Conservation (phyloP, 148 eudicot species). For the Rheum nobile region DNA sequence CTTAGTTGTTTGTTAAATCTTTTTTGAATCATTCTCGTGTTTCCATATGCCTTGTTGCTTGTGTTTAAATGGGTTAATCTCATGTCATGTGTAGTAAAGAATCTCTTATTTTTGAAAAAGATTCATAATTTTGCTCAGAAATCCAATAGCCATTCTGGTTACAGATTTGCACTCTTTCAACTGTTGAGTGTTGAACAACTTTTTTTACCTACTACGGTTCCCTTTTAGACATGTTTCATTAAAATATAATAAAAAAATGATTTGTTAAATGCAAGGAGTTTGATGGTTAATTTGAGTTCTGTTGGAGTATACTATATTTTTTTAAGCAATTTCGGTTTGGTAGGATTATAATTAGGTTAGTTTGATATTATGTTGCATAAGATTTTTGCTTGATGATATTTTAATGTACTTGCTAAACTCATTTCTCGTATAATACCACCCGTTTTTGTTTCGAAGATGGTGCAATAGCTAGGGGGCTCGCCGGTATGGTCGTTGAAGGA, state of each 20-base stretch:
- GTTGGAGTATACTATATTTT: not conserved
- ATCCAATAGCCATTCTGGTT: not conserved
- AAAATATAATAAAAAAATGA: no score
- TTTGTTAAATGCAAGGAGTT: no score
- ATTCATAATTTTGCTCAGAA: not conserved
- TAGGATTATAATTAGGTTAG: not conserved
- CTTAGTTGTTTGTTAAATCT: not conserved
- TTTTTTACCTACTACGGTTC: not conserved
- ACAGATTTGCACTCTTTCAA: no score
- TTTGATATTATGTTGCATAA: not conserved
- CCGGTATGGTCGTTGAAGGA: conserved; percentile 75
- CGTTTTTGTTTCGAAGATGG: conserved; percentile 37
- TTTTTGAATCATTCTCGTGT: not conserved
- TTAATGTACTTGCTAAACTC: not conserved
- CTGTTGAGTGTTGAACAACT: not conserved
- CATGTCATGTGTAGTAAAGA: no score
- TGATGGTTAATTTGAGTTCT: no score
- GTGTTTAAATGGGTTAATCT: not conserved
- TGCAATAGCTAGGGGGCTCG: conserved; percentile 78
- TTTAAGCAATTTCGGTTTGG: not conserved
- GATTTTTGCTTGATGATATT: not conserved
- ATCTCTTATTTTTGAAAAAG: not conserved
- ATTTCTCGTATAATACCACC: not conserved
- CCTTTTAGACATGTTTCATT: no score
- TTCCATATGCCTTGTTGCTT: not conserved